A percentile compares a stretch with the other conserved stretches of the same genome.
These are phyloP conservation scores for Kernera saxatilis DNA, from an alignment of 345 rosid species.

Conservation along the genomic window DNA sequence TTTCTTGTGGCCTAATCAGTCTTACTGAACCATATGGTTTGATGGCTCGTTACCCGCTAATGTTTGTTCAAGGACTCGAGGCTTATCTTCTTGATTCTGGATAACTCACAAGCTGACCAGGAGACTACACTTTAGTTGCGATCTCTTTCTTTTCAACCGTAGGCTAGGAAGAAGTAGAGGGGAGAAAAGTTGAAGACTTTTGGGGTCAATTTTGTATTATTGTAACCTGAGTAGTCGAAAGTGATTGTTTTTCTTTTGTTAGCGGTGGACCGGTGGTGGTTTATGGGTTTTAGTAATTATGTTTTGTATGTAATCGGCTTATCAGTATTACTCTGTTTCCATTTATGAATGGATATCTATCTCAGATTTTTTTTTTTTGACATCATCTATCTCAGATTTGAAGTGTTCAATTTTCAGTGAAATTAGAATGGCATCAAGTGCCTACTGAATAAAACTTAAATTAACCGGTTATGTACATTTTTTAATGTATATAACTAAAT, in stretches of 20 bases:
- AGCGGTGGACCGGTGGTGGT: not conserved
- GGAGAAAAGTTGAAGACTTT: not conserved
- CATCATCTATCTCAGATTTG: not conserved
- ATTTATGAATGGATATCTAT: not conserved
- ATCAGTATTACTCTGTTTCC: not conserved
- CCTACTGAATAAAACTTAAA: no score
- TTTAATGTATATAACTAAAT: no score
- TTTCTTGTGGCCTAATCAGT: slow-evolving; percentile 18
- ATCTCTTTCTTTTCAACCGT: not conserved
- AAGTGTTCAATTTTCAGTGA: no score
- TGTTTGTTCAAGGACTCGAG: not conserved
- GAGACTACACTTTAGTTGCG: not conserved
- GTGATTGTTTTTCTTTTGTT: not conserved
- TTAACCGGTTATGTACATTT: no score
- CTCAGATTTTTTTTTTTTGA: not conserved
- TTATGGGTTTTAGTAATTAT: not conserved
- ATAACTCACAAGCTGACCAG: not conserved
- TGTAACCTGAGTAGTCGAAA: not conserved
- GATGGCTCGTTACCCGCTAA: not conserved
- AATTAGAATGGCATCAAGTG: no score
- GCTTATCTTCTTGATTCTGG: slow-evolving; percentile 4
- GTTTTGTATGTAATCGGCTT: slow-evolving; percentile 2
- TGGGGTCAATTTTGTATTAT: slow-evolving; percentile 13
- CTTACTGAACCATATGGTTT: slow-evolving; percentile 10
- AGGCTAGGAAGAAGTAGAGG: slow-evolving; percentile 4